A percentile compares a stretch with the other conserved stretches of the same genome.
These are phyloP conservation scores for Phanerodontia chrysosporium DNA, from an alignment of 768 basidiomycete species.

Conservation along the genomic window DNA sequence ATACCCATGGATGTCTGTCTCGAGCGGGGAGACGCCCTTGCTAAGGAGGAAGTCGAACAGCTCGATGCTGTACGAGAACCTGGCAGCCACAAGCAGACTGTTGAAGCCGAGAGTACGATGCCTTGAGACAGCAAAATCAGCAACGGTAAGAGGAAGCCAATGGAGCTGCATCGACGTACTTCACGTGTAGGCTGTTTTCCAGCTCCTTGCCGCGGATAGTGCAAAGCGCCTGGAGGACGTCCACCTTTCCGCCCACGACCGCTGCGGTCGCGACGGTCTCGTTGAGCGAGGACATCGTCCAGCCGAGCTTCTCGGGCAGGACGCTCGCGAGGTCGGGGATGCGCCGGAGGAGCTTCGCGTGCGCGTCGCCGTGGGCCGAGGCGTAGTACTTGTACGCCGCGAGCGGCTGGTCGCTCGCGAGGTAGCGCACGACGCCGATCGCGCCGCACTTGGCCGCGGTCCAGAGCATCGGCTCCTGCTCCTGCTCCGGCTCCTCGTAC, in stretches of 20 bases:
- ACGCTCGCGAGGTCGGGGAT: constrained; percentile 35
- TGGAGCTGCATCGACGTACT: constrained; percentile 32
- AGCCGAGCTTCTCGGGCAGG: constrained; percentile 49
- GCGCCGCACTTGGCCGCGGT: constrained; percentile 32
- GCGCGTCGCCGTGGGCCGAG: constrained; percentile 35
- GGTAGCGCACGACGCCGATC: constrained; percentile 39
- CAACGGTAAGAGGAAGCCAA: too few species aligned
- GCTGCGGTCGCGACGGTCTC: constrained; percentile 51
- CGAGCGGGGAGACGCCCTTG: constrained; percentile 40
- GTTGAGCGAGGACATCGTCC: constrained; percentile 40
- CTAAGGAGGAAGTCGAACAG: constrained; percentile 49
- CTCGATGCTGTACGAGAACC: constrained; percentile 20
- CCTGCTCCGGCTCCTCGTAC: not conserved
- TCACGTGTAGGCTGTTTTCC: constrained; percentile 36
- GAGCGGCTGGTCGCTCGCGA: constrained; percentile 41
- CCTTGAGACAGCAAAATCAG: not conserved
- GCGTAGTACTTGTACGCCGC: constrained; percentile 50
- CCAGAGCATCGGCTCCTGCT: constrained; percentile 35
- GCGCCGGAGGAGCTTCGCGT: constrained; percentile 39
- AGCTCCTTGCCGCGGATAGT: constrained; percentile 39
- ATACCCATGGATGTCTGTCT: constrained; percentile 43
- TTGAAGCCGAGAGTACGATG: constrained; percentile 32
- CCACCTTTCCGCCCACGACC: constrained; percentile 32
- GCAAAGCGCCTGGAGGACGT: constrained; percentile 42
- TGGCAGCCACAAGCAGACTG: constrained; percentile 39